Evolutionary conservation across 441 rosid genomes (phyloP).

Genomic region (Brassica balearica): DNA sequence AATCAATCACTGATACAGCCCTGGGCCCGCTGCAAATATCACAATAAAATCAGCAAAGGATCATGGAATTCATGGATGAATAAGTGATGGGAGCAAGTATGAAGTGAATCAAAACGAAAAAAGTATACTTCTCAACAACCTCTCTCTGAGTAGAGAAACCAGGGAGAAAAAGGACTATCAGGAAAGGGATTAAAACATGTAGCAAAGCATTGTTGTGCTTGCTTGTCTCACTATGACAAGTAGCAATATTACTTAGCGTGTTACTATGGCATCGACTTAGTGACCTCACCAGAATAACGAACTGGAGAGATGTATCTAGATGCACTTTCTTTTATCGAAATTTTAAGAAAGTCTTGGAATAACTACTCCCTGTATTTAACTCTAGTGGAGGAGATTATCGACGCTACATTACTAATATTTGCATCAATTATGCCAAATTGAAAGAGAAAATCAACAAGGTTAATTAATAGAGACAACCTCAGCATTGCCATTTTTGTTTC

Average conservation of each 20-base stretch:
- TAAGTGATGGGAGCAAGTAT: too few relatives aligned
- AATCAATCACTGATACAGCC: constrained; percentile 74
- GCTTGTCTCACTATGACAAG: constrained; percentile 59
- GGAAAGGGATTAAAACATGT: constrained; percentile 43
- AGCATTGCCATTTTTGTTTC: too few relatives aligned
- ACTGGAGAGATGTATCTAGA: constrained; percentile 85
- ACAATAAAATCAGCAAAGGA: too few relatives aligned
- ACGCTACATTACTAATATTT: too few relatives aligned
- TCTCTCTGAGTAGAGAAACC: not conserved
- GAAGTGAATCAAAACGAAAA: too few relatives aligned
- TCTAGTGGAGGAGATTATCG: constrained; percentile 42
- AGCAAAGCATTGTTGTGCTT: constrained; percentile 52
- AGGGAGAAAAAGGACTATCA: not conserved
- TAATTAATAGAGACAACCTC: too few relatives aligned
- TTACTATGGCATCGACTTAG: constrained; percentile 79
- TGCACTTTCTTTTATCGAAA: constrained; percentile 47
- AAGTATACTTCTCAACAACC: too few relatives aligned
- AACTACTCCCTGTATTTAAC: constrained; percentile 39
- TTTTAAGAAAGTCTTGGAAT: too few relatives aligned
- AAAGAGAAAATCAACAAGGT: too few relatives aligned
- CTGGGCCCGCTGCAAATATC: constrained; percentile 95
- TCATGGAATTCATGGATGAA: too few relatives aligned
- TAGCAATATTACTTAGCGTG: constrained; percentile 61
- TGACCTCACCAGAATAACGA: constrained; percentile 79
- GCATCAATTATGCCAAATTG: too few relatives aligned